These are phyloP conservation scores for Diaporthe ampelina DNA, from an alignment of 2,329 filamentous ascomycete genomes.

Conservation along the genomic window DNA sequence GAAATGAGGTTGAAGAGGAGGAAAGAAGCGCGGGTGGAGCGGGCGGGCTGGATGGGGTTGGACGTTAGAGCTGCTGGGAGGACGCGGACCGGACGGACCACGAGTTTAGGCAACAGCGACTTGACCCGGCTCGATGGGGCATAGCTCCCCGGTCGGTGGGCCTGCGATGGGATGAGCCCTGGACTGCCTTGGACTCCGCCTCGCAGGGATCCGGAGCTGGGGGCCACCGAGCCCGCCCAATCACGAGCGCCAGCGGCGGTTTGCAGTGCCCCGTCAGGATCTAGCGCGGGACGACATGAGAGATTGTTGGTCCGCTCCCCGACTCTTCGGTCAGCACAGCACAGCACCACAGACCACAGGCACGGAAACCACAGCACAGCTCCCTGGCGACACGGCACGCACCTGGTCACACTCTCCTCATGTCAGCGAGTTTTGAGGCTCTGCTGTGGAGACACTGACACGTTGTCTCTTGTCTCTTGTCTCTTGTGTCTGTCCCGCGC, in stretches of 20 bases:
- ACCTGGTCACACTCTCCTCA: not conserved
- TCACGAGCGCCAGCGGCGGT: not conserved
- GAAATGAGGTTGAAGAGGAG: conserved; percentile 33
- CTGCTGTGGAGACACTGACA: conserved; percentile 31
- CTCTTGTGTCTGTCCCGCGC: conserved; percentile 2
- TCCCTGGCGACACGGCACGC: not conserved
- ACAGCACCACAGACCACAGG: not conserved
- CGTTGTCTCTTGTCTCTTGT: conserved; percentile 23
- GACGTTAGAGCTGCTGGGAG: conserved; percentile 7
- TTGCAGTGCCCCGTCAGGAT: conserved; percentile 6
- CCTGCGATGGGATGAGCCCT: conserved; percentile 27
- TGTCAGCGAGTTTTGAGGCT: conserved; percentile 29
- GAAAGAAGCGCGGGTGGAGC: conserved; percentile 25
- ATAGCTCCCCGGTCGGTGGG: conserved; percentile 18
- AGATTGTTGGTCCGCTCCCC: conserved; percentile 26
- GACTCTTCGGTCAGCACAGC: conserved; percentile 15
- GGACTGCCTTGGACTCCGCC: conserved; percentile 33
- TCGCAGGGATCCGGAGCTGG: conserved; percentile 28
- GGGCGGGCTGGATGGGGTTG: conserved; percentile 21
- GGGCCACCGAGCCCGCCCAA: conserved; percentile 21
- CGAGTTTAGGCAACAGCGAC: conserved; percentile 35
- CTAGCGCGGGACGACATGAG: conserved; percentile 13
- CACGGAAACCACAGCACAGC: too few species aligned
- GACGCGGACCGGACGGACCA: conserved; percentile 32
- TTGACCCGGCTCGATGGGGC: conserved; percentile 18